Evolutionary conservation across 768 basidiomycete species (phyloP).

Genomic region (Kwoniella sp.): DNA sequence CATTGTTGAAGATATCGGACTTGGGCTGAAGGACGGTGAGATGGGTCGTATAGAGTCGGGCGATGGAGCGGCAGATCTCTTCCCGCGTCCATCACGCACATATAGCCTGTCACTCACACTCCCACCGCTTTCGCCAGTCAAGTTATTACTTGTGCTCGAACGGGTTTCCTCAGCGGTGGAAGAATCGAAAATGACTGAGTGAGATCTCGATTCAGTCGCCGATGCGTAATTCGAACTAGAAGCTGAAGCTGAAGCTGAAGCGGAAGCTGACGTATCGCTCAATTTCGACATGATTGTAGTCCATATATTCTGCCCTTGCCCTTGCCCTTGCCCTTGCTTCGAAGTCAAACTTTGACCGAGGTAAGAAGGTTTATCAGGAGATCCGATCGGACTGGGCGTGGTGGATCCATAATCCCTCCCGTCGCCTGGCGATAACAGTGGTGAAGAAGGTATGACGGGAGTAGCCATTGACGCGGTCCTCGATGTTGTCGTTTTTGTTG

Average conservation of each 20-base stretch:
- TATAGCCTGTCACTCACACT: slow-evolving; percentile 8
- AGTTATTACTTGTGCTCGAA: background rate
- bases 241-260: background rate
- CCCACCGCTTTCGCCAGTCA: background rate
- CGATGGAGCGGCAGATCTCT: slow-evolving; percentile 17
- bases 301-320: slow-evolving; percentile 5
- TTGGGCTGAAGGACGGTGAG: background rate
- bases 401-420: slow-evolving; percentile 17
- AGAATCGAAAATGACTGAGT: slow-evolving; percentile 9
- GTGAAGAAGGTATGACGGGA: slow-evolving; percentile 18
- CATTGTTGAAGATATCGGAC: slow-evolving; percentile 5
- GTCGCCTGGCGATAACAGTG: slow-evolving; percentile 11
- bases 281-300: slow-evolving; percentile 12
- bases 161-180: background rate
- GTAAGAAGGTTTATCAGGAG: slow-evolving; percentile 4
- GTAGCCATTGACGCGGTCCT: slow-evolving; percentile 7
- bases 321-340: background rate
- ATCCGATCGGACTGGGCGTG: slow-evolving; percentile 18
- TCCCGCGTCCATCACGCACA: slow-evolving; percentile 13
- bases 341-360: background rate
- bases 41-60: slow-evolving; percentile 13
- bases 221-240: background rate
- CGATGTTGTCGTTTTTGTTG: background rate
- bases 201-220: background rate
- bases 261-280: slow-evolving; percentile 1